Base-by-base conservation (phyloP, 2,329 filamentous ascomycete genomes). In the Aspergillus sp. region DNA sequence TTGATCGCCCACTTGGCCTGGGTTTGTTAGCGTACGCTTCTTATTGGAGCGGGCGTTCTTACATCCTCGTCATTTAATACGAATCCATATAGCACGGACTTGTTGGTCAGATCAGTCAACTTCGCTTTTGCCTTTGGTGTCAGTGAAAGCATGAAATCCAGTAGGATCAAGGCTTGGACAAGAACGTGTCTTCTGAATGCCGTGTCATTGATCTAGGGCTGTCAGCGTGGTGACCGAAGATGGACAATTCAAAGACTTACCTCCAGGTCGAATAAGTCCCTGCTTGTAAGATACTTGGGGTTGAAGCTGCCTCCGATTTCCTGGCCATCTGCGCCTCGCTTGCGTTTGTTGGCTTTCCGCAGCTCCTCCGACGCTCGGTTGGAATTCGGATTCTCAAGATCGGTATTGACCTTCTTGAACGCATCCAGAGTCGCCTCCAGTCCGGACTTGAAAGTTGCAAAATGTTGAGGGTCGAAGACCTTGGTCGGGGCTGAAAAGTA, bases 231-330 rank as follows among this genome's bases (percentile, higher is more conserved):
- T 9, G 17, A 20, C 22, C 4, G 16, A 20, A 19, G 10, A 19
- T 38, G 24, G 4, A 41, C 2, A 14, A 42, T 17, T 3, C 14
- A 38, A 36, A 5, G n/a, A 65, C 75, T 54, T 79, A 90, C 88
- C 81, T 99, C 94, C 43, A 99, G 82, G 64, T 95, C 90, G 71
- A 99, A 99, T 1, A 99, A 79, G 68, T 99, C 95, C 59, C 88
- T 83, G 70, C 92, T 97, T n/a, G 94, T 99, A 16, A 99, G 81
- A 68, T 99, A 99, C 68, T 97, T 99, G 1, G 95, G 93, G 64
- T 99, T 99, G 74, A 96, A 97, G 20, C 83, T 86, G 65, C 84
- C 87, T 20, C 85, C 80, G 47, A 86, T 75, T 55, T 87, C 85
- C 46, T 82, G 78, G 7, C 83, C 82, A 47, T 83, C 79, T 24